Evolutionary conservation across 2,329 filamentous ascomycete genomes (phyloP).

Genomic region (Colletotrichum trifolii): DNA sequence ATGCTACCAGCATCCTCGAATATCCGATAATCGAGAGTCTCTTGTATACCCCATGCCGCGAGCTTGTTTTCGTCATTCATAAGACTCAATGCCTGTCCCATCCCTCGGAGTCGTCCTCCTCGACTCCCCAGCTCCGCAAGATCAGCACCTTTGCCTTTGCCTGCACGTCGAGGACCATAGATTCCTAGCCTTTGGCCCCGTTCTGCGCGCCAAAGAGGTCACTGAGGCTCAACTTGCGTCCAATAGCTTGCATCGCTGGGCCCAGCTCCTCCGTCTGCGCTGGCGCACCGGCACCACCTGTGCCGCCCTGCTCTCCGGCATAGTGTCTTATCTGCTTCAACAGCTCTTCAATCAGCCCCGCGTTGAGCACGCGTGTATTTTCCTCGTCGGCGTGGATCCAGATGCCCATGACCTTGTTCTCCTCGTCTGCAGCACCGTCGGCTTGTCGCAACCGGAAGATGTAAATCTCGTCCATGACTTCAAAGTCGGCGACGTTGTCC

Average conservation of each 20-base stretch:
- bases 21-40: too few relatives aligned
- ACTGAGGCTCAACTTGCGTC: constrained; percentile 55
- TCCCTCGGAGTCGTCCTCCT: neutral
- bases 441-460: constrained; percentile 58
- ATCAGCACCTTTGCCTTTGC: neutral
- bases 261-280: constrained; percentile 41
- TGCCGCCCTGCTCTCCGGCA: neutral
- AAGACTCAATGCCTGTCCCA: neutral
- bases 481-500: constrained; percentile 69
- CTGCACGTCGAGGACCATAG: neutral
- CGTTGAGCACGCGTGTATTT: constrained; percentile 55
- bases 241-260: constrained; percentile 57
- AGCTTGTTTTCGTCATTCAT: neutral
- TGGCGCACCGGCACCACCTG: constrained; percentile 1
- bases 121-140: neutral
- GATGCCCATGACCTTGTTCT: constrained; percentile 59
- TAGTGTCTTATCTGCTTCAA: constrained; percentile 47
- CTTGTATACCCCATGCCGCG: too few relatives aligned
- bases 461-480: constrained; percentile 68
- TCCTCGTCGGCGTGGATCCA: constrained; percentile 65
- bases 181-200: constrained; percentile 37
- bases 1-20: too few relatives aligned
- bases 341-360: constrained; percentile 54
- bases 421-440: constrained; percentile 37
- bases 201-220: constrained; percentile 56